phyloP scores from a whole-genome alignment of 176 grass and related monocot species.

The Carex parvula region DNA sequence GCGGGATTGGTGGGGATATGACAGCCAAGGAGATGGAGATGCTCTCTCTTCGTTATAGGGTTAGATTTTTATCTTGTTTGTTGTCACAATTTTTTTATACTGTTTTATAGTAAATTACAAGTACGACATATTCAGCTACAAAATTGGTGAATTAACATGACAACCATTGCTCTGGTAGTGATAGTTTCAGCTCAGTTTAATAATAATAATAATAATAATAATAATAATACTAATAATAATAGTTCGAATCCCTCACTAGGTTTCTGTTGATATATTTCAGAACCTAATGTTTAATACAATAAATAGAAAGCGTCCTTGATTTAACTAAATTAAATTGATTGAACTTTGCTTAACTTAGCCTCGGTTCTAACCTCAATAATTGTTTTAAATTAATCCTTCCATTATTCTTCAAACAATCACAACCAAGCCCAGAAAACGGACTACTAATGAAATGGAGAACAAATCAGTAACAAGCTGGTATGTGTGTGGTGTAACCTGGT shows the following conservation, averaged over 20 bases:
- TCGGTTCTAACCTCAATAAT: neutral
- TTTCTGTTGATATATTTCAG: no score
- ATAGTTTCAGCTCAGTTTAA: no score
- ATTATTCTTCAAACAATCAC: neutral
- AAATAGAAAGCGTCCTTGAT: neutral
- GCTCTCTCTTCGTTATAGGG: conserved; percentile 76
- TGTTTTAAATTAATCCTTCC: neutral
- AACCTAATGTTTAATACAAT: neutral
- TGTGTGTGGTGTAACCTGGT: neutral
- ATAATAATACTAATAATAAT: no score
- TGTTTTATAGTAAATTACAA: neutral
- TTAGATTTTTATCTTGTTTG: conserved; percentile 26
- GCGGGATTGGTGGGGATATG: conserved; percentile 6
- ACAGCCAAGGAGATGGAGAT: conserved; percentile 50
- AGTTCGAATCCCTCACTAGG: neutral
- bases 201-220: no score
- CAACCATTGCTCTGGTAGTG: neutral
- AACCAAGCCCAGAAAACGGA: neutral
- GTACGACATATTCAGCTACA: neutral
- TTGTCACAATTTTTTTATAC: neutral
- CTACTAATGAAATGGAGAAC: neutral
- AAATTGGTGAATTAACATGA: conserved; percentile 2
- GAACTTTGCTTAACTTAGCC: neutral
- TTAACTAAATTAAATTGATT: neutral
- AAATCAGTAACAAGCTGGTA: neutral